A percentile compares a stretch with the other conserved stretches of the same genome.
Evolutionary conservation across 179 eudicot genomes (phyloP).

Genomic region (Heliamphora pulchella): DNA sequence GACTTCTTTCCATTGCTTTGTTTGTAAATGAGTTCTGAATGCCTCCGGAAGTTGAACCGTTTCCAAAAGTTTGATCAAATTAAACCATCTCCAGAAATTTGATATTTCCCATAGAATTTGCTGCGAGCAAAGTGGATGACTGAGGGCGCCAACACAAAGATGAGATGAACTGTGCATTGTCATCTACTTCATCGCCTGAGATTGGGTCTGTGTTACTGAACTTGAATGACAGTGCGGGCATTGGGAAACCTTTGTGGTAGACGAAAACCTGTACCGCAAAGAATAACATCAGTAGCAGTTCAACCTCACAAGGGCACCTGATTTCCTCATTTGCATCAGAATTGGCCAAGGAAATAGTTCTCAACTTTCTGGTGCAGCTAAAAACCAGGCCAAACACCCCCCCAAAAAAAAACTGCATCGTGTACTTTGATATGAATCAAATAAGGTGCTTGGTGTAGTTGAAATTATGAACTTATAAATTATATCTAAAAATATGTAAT

Average conservation of each 20-base stretch:
- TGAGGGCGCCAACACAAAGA: constrained; percentile 91
- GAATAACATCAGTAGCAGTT: not conserved
- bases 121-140: constrained; percentile 75
- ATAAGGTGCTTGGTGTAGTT: no score
- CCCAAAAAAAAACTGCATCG: no score
- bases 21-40: not conserved
- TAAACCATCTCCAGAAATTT: constrained; percentile 83
- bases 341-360: no score
- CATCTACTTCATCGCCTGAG: constrained; percentile 66
- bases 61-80: constrained; percentile 1
- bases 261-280: constrained; percentile 47
- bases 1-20: not conserved
- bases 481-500: no score
- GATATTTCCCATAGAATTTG: constrained; percentile 78
- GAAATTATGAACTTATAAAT: no score
- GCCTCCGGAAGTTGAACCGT: not conserved
- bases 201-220: constrained; percentile 46
- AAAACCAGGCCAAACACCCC: no score
- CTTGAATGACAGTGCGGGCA: constrained; percentile 77
- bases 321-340: no score
- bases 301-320: not conserved
- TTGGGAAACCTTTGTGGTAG: constrained; percentile 85
- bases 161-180: constrained; percentile 67
- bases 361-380: no score
- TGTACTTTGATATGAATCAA: no score